Evolutionary conservation across 371 early-diverging fungal species (phyloP).

Genomic region (Actinomortierella wolfii): DNA sequence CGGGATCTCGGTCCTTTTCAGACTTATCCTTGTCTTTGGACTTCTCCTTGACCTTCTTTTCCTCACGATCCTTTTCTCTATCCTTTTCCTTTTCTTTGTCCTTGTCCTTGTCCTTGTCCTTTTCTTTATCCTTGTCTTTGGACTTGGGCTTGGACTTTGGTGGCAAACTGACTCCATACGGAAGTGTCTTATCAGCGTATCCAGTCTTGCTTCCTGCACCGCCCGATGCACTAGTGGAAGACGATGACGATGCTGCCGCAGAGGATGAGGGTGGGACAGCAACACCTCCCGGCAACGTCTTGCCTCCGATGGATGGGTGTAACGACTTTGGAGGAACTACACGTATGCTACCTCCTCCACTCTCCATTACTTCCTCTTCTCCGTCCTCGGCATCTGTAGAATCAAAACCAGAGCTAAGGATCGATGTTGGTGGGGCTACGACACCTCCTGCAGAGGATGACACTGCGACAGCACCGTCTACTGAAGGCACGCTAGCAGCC

Average conservation of each 20-base stretch:
- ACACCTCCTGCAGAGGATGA: neutral
- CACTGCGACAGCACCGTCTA: neutral
- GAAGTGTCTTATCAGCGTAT: conserved; percentile 28
- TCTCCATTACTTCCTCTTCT: conserved; percentile 47
- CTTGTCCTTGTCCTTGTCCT: conserved; percentile 26
- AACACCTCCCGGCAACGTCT: conserved; percentile 26
- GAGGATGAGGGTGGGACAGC: conserved; percentile 1
- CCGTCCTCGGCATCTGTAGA: conserved; percentile 29
- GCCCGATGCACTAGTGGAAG: neutral
- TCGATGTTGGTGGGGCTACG: conserved; percentile 33
- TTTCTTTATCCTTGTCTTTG: conserved; percentile 23
- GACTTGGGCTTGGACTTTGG: conserved; percentile 41
- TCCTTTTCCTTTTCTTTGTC: neutral
- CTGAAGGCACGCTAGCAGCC: neutral
- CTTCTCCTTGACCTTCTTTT: conserved; percentile 10
- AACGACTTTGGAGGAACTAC: neutral
- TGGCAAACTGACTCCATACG: conserved; percentile 3
- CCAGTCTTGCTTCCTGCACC: conserved; percentile 4
- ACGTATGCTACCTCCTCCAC: conserved; percentile 26
- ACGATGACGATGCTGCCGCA: conserved; percentile 8
- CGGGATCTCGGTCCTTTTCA: conserved; percentile 14
- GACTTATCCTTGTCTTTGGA: conserved; percentile 13
- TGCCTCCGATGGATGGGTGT: conserved; percentile 13
- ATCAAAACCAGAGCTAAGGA: conserved; percentile 29
- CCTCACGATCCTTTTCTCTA: neutral